Base-by-base conservation (phyloP, 805 yeast genomes). In the Sugiyamaella chiloensis region DNA sequence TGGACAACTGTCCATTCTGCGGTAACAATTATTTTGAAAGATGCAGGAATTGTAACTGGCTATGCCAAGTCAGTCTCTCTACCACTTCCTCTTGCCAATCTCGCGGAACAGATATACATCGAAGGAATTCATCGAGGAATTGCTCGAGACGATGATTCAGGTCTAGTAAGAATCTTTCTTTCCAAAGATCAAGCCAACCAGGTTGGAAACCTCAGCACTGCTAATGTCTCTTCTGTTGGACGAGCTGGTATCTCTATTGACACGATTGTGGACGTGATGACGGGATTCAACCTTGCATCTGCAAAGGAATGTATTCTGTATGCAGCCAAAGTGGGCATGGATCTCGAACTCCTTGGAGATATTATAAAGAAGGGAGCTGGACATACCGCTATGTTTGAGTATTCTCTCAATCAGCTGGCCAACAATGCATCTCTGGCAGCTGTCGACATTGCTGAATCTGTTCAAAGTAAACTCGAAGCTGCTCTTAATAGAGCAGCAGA, bases 321-420 rank as follows among this genome's bases (percentile, higher is more conserved):
- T 24, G 48, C 48, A 3, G 6, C 16, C 12, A 26, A 21, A 21
- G 48, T 36, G 26, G 48, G 48, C n/a, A 23, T 44, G 36, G 40
- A 44, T 24, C 16, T 36, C 6, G 34, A 44, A 11, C 43, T 34
- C 8, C 32, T 44, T 3, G 8, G 35, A 12, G 48, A 44, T 21
- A 44, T 44, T 19, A 44, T 44, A 19, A 36, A 27, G 17, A 44
- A 44, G 41, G 48, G 48, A 16, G 48, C 48, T n/a, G 48, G 48
- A 6, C 17, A 27, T 11, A 30, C 48, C 6, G 43, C 43, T 8
- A 27, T 37, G 17, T 44, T 44, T 23, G 46, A 42, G 24, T 19
- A 17, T 16, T 29, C 37, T 14, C 37, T 34, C 7, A 3, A 19
- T 12, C 37, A 34, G 37, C 37, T 34, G 5, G 37, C 4, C 5